Percentiles rank a stretch among this genome's conserved stretches.
These are phyloP conservation scores for Penicillium expansum DNA, from an alignment of 2,329 filamentous ascomycete species.

Conservation along the genomic window DNA sequence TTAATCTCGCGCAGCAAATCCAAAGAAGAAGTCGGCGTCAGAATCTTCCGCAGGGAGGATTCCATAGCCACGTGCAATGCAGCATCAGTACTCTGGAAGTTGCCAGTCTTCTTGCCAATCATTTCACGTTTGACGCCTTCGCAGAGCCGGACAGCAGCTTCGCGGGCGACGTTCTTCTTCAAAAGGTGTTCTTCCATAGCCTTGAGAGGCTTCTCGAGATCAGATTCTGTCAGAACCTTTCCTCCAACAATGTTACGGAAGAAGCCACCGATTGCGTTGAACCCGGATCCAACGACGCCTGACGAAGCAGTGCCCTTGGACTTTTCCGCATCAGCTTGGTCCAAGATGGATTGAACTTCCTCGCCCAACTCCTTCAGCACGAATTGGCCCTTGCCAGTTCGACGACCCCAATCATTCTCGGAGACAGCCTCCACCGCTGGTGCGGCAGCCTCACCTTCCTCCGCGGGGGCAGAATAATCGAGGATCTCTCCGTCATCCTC, in stretches of 20 bases:
- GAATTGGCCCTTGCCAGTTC: constrained; percentile 85
- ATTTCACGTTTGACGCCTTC: constrained; percentile 88
- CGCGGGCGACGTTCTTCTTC: constrained; percentile 92
- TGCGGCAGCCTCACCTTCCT: constrained; percentile 54
- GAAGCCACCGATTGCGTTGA: constrained; percentile 79
- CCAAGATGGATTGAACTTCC: constrained; percentile 85
- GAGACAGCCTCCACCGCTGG: constrained; percentile 71
- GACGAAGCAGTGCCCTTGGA: constrained; percentile 48
- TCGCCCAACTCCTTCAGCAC: constrained; percentile 90
- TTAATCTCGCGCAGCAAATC: constrained; percentile 94
- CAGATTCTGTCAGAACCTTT: constrained; percentile 83
- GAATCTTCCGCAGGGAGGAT: constrained; percentile 86
- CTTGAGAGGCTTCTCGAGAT: constrained; percentile 88
- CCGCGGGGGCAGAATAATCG: constrained; percentile 77
- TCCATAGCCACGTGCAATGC: constrained; percentile 86
- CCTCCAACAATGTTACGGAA: constrained; percentile 95
- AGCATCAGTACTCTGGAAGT: constrained; percentile 82
- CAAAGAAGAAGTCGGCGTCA: constrained; percentile 91
- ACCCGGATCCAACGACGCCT: constrained; percentile 72
- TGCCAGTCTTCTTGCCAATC: constrained; percentile 84
- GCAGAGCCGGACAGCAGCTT: constrained; percentile 87
- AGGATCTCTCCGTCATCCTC: constrained; percentile 77
- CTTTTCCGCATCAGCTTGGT: constrained; percentile 69
- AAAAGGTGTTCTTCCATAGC: constrained; percentile 94
- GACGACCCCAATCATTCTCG: constrained; percentile 77